These are phyloP conservation scores for Cadophora malorum DNA, from an alignment of 2,329 filamentous ascomycete species.

Conservation along the genomic window DNA sequence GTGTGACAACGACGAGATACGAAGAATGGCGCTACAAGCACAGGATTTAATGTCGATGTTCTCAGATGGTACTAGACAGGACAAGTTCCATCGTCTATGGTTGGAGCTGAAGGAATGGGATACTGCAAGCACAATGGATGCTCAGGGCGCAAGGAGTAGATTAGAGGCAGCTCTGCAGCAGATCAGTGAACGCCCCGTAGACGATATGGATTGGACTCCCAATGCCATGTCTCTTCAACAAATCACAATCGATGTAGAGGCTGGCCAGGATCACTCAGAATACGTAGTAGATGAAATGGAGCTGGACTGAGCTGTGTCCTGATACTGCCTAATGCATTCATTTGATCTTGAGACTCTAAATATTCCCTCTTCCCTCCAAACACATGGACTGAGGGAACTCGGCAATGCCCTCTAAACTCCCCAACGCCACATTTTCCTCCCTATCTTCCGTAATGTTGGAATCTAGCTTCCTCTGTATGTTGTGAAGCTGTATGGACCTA, in stretches of 20 bases:
- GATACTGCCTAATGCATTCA: background rate
- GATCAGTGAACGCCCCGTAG: constrained; percentile 42
- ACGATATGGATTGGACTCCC: constrained; percentile 46
- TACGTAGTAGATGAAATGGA: constrained; percentile 40
- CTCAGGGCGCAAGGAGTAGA: constrained; percentile 33
- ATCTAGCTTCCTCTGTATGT: constrained; percentile 77
- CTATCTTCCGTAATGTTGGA: background rate
- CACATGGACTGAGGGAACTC: too few species aligned
- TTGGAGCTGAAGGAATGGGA: constrained; percentile 41
- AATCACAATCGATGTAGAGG: constrained; percentile 26
- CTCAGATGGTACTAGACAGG: constrained; percentile 37
- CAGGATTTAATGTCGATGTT: constrained; percentile 43
- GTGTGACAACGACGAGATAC: constrained; percentile 40
- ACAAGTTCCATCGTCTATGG: constrained; percentile 40
- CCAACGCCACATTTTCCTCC: background rate
- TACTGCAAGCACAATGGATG: constrained; percentile 24
- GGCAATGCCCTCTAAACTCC: background rate
- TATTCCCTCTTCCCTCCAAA: too few species aligned
- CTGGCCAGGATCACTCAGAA: constrained; percentile 12
- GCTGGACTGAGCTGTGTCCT: constrained; percentile 31
- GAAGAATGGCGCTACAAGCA: constrained; percentile 39
- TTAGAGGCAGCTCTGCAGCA: constrained; percentile 39
- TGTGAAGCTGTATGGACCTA: constrained; percentile 81
- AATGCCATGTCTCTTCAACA: constrained; percentile 42
- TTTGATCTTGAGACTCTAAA: background rate